Percentiles rank a stretch among this genome's conserved stretches.
These are phyloP conservation scores for Colletotrichum viniferum DNA, from an alignment of 2,329 filamentous ascomycete species.

Conservation along the genomic window DNA sequence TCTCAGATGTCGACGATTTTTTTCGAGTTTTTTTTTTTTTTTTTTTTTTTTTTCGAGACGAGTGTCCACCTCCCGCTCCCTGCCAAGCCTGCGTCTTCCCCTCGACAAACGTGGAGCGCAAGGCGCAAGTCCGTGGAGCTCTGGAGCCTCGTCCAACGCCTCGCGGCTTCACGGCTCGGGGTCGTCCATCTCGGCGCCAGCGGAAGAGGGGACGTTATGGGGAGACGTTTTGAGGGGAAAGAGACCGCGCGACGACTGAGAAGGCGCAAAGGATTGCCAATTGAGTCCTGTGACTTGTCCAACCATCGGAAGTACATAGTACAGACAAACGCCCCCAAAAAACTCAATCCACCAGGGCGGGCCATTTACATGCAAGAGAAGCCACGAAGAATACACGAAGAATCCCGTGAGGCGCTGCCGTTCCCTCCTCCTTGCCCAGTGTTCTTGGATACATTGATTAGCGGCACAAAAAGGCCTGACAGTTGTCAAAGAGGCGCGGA, in stretches of 20 bases:
- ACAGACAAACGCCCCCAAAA: background rate
- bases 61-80: background rate
- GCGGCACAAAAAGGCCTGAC: background rate
- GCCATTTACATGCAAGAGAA: slow-evolving; percentile 11
- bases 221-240: background rate
- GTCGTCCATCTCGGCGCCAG: background rate
- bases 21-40: background rate
- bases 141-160: slow-evolving; percentile 5
- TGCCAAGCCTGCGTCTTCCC: background rate
- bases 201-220: background rate
- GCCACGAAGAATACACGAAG: slow-evolving; percentile 14
- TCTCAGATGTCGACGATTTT: slow-evolving; percentile 2
- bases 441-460: background rate
- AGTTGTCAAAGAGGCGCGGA: background rate
- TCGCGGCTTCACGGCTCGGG: background rate
- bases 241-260: background rate
- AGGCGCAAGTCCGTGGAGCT: background rate
- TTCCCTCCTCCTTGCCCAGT: background rate
- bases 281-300: background rate
- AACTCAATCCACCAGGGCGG: background rate
- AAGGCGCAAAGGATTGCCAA: background rate
- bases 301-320: background rate
- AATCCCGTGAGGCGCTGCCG: background rate
- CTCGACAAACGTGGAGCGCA: background rate
- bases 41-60: background rate